phyloP scores from a whole-genome alignment of 495 filamentous ascomycete genomes.

The Elasticomyces elasticus region DNA sequence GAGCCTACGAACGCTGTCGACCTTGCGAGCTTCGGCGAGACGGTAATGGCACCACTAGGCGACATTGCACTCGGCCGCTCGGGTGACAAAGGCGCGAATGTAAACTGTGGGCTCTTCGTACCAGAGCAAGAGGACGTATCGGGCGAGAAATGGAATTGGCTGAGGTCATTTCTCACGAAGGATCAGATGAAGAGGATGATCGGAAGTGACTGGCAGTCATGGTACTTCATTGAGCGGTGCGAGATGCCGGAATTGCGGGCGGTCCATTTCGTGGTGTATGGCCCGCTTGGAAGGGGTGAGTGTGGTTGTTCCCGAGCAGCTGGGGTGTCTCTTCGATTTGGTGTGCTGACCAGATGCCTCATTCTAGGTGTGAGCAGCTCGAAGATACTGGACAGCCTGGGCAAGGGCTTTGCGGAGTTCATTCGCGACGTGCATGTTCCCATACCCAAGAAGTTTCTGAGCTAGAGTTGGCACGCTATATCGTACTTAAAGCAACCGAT shows the following conservation, averaged over 20 bases:
- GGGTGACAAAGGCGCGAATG: constrained; percentile 32
- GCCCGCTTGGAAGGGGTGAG: constrained; percentile 24
- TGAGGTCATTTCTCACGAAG: constrained; percentile 26
- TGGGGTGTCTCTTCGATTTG: not conserved
- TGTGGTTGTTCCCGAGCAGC: not conserved
- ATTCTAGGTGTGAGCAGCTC: constrained; percentile 18
- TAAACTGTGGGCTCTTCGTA: constrained; percentile 31
- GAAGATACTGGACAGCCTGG: constrained; percentile 25
- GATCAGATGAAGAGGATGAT: constrained; percentile 27
- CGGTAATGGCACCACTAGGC: constrained; percentile 23
- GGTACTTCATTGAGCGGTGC: constrained; percentile 26
- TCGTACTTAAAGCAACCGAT: too few relatives aligned
- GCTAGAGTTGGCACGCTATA: too few relatives aligned
- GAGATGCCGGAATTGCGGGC: constrained; percentile 27
- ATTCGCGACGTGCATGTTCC: constrained; percentile 22
- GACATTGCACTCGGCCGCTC: constrained; percentile 29
- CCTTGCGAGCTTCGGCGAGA: constrained; percentile 21
- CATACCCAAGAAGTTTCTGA: constrained; percentile 21
- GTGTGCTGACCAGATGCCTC: not conserved
- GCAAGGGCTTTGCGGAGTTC: constrained; percentile 30
- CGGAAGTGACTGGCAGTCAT: constrained; percentile 23
- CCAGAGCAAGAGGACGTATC: constrained; percentile 1
- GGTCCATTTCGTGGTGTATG: constrained; percentile 31
- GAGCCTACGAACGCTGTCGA: constrained; percentile 11
- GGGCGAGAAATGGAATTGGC: constrained; percentile 28